Evolutionary conservation across 768 basidiomycete species (phyloP), one percentile per base, ranked within the genome.

Genomic region (Dendrothele bispora): DNA sequence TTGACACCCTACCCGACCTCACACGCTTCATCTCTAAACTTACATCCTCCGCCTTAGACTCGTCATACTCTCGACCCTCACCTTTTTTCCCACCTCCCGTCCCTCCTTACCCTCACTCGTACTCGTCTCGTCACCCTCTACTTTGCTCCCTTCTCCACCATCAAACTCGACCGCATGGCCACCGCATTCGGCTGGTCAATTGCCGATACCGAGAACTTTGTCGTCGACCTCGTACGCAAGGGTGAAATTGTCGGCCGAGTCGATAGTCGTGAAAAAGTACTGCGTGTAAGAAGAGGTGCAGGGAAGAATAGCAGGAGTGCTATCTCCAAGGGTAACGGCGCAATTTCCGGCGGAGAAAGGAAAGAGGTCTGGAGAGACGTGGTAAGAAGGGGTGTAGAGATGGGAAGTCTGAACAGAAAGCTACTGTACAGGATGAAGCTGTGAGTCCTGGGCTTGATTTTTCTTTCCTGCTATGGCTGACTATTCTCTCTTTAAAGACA

Each of bases 241-340:
- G 88, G 90, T 1, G 74, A 80, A 39, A 89, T 98, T 51, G 79
- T 86, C 56, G 94, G 83, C 3, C 75, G 91, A 8, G 84, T 97
- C 15, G 94, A 98, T 61, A 87, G 89, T 57, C 86, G 88, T 64
- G 91, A 93, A 66, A 92, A 91, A 77, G 91, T 95, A 15, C 64
- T 97, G 42, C 77, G 88, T 91, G 18, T 87, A 84, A 66, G 82
- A 86, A 60, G 85, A 80, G 2, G 88, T 95, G 59, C 83, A 84
- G 51, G 79, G 95, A n/a, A n/a, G n/a, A n/a, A n/a, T n/a, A 4
- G 80, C 80, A 2, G 86, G 85, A 48, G 67, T 95, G 39, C 95
- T 88, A 57, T 78, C 79, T 6, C 77, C 81, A 2, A 86, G 93
- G 4, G 77, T 94, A 56, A 79, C 84, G 63, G 77, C 82, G n/a